phyloP scores from a whole-genome alignment of 345 rosid species.

The Syzygium grande region DNA sequence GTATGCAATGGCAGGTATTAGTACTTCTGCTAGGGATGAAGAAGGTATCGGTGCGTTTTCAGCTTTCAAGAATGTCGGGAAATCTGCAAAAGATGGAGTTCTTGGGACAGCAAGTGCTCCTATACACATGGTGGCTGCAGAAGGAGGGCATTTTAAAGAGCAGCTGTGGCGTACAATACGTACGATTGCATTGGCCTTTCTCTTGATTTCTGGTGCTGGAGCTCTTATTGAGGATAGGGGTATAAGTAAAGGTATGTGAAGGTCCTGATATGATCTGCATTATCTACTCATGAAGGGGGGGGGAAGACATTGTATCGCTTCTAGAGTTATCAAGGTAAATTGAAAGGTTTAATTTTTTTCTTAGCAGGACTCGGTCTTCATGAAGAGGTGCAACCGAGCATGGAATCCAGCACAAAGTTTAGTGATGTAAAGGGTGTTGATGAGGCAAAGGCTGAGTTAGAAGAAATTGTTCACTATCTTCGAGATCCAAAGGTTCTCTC shows the following conservation, averaged over 20 bases:
- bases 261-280: neutral
- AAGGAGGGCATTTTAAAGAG: conserved; percentile 82
- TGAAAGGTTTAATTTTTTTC: neutral
- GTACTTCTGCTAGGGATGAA: conserved; percentile 42
- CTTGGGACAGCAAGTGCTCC: conserved; percentile 87
- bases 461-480: conserved; percentile 95
- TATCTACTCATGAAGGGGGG: neutral
- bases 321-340: neutral
- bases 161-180: conserved; percentile 92
- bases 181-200: conserved; percentile 57
- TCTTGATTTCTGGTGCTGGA: conserved; percentile 83
- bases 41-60: conserved; percentile 51
- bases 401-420: conserved; percentile 89
- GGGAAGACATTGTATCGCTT: neutral
- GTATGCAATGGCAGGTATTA: conserved; percentile 28
- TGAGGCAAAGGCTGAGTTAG: conserved; percentile 95
- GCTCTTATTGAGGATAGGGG: conserved; percentile 94
- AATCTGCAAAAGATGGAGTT: conserved; percentile 51
- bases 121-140: conserved; percentile 72
- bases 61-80: conserved; percentile 67
- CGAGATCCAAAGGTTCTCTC: conserved; percentile 86
- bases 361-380: conserved; percentile 77
- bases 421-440: conserved; percentile 94
- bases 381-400: conserved; percentile 93
- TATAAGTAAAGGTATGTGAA: conserved; percentile 66